Base-by-base conservation (phyloP, 495 filamentous ascomycete species). In the Xylaria intraflava region DNA sequence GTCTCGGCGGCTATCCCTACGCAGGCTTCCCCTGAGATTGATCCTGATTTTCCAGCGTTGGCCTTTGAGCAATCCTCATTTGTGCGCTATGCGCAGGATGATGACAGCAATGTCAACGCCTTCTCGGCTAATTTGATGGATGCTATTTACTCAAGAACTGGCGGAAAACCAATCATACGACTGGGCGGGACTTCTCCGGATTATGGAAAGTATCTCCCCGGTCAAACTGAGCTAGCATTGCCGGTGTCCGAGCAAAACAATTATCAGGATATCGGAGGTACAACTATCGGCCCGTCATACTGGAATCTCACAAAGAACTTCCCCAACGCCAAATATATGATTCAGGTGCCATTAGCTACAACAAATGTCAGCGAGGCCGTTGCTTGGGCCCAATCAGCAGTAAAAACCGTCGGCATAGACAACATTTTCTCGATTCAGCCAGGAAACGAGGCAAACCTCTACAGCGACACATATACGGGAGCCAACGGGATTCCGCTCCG, bases 401-500 rank as follows among this genome's bases (percentile, higher is more conserved):
- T 67, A 3, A 22, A 58, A 1, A 41, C 26, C 10, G 54, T 67
- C 29, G 59, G 57, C 17, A 2, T 58, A 3, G 55, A 57, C 11
- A 60, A 54, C n/a, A 65, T 67, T 29, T 61, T 62, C 40, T 62
- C 64, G 11, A 65, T 67, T 16, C 62, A 65, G 20, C 59, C 62
- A 3, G 64, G 64, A 3, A 65, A 67, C 36, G 62, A 67, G 26
- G 50, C 64, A 12, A 40, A 65, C 48, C 55, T 67, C 0, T 67
- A 67, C 50, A 17, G 59, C 2, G 49, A 62, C 31, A 35, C 41
- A 1, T 64, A 50, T 48, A 35, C 23, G 8, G 63, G 63, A 16
- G 63, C 56, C 4, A 49, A 55, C 8, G 63, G 61, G 12, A 48
- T 66, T 14, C 46, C 56, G n/a, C 46, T 67, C 9, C 52, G 57